phyloP scores from a whole-genome alignment of 768 basidiomycete species.

The Mycena latifolia region DNA sequence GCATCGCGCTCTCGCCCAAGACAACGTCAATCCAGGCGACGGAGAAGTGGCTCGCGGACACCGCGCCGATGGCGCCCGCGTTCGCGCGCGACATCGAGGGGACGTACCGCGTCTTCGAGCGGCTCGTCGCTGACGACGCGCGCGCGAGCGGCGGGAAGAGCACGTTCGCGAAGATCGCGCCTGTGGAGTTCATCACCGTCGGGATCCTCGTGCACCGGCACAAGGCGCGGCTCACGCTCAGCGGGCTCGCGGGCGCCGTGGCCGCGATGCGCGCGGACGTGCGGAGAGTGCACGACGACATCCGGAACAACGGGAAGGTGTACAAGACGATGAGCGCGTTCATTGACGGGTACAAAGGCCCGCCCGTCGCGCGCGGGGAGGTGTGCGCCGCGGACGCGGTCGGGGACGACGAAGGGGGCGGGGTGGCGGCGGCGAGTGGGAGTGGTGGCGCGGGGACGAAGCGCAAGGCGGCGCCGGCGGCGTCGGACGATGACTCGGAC shows the following conservation, averaged over 20 bases:
- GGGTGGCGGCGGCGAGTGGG: background rate
- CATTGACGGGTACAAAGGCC: slow-evolving; percentile 44
- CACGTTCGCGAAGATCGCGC: slow-evolving; percentile 69
- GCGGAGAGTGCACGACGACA: slow-evolving; percentile 68
- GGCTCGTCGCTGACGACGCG: no score
- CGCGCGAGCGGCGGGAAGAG: no score
- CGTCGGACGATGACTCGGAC: slow-evolving; percentile 38
- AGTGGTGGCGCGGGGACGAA: slow-evolving; percentile 25
- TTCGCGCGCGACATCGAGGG: slow-evolving; percentile 51
- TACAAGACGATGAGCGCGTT: slow-evolving; percentile 67
- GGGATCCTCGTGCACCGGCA: slow-evolving; percentile 66
- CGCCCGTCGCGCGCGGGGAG: slow-evolving; percentile 7
- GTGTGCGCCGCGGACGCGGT: slow-evolving; percentile 38
- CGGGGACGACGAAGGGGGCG: slow-evolving; percentile 1
- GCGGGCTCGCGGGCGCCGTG: slow-evolving; percentile 59
- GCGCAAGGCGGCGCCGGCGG: slow-evolving; percentile 34
- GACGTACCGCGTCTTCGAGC: slow-evolving; percentile 61
- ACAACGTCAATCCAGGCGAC: slow-evolving; percentile 49
- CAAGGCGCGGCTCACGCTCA: slow-evolving; percentile 52
- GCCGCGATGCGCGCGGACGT: slow-evolving; percentile 66
- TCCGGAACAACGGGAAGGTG: slow-evolving; percentile 73
- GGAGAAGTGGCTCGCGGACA: slow-evolving; percentile 64
- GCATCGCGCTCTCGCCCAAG: slow-evolving; percentile 59
- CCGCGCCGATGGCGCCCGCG: slow-evolving; percentile 42
- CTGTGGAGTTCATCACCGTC: slow-evolving; percentile 75